Conservation (phyloP, 805 yeast genomes). For the Wickerhamiella allomyrinae region DNA sequence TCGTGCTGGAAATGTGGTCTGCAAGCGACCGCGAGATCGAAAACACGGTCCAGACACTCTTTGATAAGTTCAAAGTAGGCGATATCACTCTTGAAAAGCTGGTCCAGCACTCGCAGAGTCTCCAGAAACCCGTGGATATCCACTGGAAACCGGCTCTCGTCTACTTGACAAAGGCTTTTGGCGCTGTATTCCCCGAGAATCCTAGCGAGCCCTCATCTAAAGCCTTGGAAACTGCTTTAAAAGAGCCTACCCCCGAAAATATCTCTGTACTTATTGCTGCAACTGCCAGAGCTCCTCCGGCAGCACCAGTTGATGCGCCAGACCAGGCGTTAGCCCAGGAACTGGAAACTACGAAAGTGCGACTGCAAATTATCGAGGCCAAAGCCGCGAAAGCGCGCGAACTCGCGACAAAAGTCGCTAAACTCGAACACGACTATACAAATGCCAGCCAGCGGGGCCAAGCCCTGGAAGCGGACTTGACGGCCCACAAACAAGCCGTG, state of each 20-base stretch:
- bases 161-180: not conserved
- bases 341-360: not conserved
- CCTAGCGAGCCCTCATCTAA: too few relatives aligned
- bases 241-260: too few relatives aligned
- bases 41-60: not conserved
- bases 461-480: not conserved
- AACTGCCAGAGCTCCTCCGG: too few relatives aligned
- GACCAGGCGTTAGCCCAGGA: too few relatives aligned
- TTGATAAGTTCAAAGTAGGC: conserved; percentile 4
- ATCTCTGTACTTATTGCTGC: too few relatives aligned
- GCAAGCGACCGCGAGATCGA: not conserved
- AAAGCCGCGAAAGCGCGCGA: conserved; percentile 1
- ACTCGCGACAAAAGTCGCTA: not conserved
- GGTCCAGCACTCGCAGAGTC: not conserved
- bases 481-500: not conserved
- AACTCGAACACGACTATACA: not conserved
- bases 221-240: too few relatives aligned
- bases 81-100: not conserved
- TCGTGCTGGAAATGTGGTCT: not conserved
- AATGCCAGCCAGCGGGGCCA: not conserved
- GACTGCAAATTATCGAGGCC: conserved; percentile 1
- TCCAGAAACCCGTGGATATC: not conserved
- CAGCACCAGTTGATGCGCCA: too few relatives aligned
- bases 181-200: too few relatives aligned
- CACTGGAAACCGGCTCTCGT: not conserved